Evolutionary conservation across 768 basidiomycete species (phyloP), one percentile per base, ranked within the genome.

Genomic region (Termitomyces sp.): DNA sequence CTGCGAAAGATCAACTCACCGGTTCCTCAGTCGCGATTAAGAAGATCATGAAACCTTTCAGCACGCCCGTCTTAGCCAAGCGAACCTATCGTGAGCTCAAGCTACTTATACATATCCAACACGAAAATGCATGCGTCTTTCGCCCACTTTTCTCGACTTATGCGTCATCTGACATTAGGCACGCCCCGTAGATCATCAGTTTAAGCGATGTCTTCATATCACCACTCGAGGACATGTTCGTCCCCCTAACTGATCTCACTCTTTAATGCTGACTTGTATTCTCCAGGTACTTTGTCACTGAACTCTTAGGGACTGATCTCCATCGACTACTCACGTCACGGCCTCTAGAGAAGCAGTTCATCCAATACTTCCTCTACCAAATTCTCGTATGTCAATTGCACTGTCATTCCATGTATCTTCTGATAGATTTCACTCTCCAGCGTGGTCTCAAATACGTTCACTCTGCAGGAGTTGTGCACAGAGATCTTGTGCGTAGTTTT

Each of bases 1-100:
- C 94, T 18, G 90, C 93, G 35, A 95, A 94, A 72, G 92, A 96
- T 71, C 95, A 98, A 73, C 84, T 98, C 55, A 96, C 94, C 9
- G 90, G 86, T 43, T 84, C 93, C 47, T 90, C 92, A 18, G 95
- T 96, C 57, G 97, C 97, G 67, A 95, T 99, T 79, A 99, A 99
- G 85, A 98, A 98, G 86, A 99, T 98, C 79, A 98, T 98, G 96
- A 99, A 99, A 73, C 97, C 97, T 7, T 99, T 99, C 77, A 92
- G 90, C 70, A 98, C 97, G 6, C 95, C 97, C 20, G 97, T 99
- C n/a, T 80, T 99, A 65, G 89, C 88, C 73, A 98, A 98, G 76
- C 82, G 97, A 62, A 99, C 97, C 1, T 98, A 98, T 73, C 84
- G 97, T 60, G 97, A 99, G 75, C 82, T 99, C 66, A 99, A 99